Percentiles rank a stretch among this genome's conserved stretches.
phyloP scores from a whole-genome alignment of 805 yeast genomes.

The Cyberlindnera petersonii region DNA sequence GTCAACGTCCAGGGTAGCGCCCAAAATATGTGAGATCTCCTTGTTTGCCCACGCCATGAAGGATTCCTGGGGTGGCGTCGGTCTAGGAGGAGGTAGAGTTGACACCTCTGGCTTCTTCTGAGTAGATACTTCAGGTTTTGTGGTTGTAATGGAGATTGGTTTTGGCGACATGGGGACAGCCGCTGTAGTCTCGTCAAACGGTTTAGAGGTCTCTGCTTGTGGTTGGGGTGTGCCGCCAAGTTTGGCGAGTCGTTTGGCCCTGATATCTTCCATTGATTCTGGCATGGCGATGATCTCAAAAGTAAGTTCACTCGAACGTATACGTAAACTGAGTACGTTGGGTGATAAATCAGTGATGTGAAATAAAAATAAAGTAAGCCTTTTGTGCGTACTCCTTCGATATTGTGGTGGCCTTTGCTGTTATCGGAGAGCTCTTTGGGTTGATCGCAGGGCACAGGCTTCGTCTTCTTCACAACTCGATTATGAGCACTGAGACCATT shows the following conservation, averaged over 20 bases:
- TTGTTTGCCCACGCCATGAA: constrained; percentile 8
- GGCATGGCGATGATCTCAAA: constrained; percentile 4
- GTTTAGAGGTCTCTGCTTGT: no score
- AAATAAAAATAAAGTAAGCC: no score
- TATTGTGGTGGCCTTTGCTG: no score
- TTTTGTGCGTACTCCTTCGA: no score
- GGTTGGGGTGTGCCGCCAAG: constrained; percentile 8
- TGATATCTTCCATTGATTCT: constrained; percentile 28
- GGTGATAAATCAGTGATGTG: no score
- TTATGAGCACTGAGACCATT: no score
- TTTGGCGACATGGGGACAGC: not conserved
- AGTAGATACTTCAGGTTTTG: not conserved
- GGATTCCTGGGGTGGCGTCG: constrained; percentile 9
- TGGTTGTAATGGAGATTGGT: not conserved
- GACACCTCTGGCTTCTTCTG: not conserved
- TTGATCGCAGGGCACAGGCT: no score
- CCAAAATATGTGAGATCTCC: constrained; percentile 11
- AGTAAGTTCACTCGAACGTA: no score
- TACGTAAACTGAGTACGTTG: no score
- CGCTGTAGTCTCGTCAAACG: no score
- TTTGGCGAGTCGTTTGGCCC: constrained; percentile 34
- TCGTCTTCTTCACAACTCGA: no score
- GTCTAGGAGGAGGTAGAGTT: not conserved
- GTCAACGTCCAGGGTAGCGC: constrained; percentile 23
- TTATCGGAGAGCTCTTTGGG: no score